Base-by-base conservation (phyloP, 352 stramenopile species). In the Hyaloperonospora brassicae region DNA sequence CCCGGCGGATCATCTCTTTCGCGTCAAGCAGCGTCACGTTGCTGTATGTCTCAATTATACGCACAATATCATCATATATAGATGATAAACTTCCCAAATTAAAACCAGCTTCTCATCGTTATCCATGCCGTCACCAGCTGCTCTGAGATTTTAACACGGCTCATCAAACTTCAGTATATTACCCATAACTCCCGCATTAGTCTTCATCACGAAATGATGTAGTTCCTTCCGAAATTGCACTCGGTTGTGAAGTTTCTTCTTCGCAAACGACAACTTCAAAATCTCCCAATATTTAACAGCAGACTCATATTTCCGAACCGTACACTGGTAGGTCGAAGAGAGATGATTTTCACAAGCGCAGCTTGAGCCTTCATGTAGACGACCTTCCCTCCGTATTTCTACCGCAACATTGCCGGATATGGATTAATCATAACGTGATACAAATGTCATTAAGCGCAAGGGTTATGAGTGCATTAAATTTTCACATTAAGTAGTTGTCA, bases 191-290 rank as follows among this genome's bases (percentile, higher is more conserved):
- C 12, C 12, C 7, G 7, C 34, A 39, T 12, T 12, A 39, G 34
- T 39, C 7, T 50, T 25, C 62, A 64, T 73, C 91, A 94, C 24
- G 23, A 57, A 66, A 12, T 66, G 52, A 8, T 62, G 39, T 2
- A 62, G 34, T 50, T 66, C 52, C 34, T 59, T 62, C 12, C 59
- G 46, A n/a, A 66, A 43, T 30, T 66, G 59, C 13, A 66, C 59
- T 5, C 53, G 59, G 22, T 66, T 57, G 53, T 62, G n/a, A n/a
- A n/a, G n/a, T n/a, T n/a, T n/a, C n/a, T n/a, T n/a, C n/a, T n/a
- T n/a, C n/a, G n/a, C n/a, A n/a, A n/a, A n/a, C n/a, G 57, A 66
- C 23, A 24, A 8, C 8, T 22, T 17, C 21, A 62, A 40, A 2
- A 43, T 50, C 39, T 66, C 48, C 52, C 52, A 62, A 14, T 38